Evolutionary conservation across 306 rosid species (phyloP).

Genomic region (Inga oerstediana): DNA sequence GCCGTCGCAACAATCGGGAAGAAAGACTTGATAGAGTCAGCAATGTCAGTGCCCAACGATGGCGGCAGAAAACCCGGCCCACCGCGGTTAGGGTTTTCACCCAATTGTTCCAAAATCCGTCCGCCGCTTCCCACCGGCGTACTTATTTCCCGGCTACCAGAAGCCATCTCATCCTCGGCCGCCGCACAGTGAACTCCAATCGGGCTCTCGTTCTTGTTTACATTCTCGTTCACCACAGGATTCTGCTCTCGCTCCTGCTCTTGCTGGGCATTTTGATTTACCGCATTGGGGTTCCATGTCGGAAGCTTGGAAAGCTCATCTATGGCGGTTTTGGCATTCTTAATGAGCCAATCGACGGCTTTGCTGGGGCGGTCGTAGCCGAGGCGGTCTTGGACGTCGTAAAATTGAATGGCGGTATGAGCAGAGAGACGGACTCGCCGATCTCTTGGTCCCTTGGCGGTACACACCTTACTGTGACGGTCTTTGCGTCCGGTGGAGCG

Average conservation of each 20-base stretch:
- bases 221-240: conserved; percentile 22
- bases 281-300: conserved; percentile 62
- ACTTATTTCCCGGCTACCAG: conserved; percentile 11
- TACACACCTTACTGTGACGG: conserved; percentile 97
- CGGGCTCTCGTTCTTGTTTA: conserved; percentile 11
- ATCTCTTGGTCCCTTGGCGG: conserved; percentile 92
- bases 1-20: conserved; percentile 56
- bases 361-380: conserved; percentile 99
- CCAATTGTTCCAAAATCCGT: conserved; percentile 42
- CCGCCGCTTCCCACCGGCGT: conserved; percentile 30
- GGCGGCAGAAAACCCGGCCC: conserved; percentile 65
- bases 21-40: conserved; percentile 82
- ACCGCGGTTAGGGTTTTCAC: conserved; percentile 31
- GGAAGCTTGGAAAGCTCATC: conserved; percentile 90
- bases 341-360: conserved; percentile 98
- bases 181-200: conserved; percentile 32
- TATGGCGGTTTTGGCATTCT: conserved; percentile 80
- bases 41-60: conserved; percentile 72
- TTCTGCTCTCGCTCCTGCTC: conserved; percentile 14
- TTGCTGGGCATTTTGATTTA: neutral
- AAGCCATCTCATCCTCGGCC: conserved; percentile 27
- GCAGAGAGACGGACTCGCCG: conserved; percentile 93
- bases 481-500: conserved; percentile 85
- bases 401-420: conserved; percentile 90
- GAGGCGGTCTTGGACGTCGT: conserved; percentile 95